Conservation (phyloP, 805 yeast genomes). For the Hanseniaspora mollemarum region DNA sequence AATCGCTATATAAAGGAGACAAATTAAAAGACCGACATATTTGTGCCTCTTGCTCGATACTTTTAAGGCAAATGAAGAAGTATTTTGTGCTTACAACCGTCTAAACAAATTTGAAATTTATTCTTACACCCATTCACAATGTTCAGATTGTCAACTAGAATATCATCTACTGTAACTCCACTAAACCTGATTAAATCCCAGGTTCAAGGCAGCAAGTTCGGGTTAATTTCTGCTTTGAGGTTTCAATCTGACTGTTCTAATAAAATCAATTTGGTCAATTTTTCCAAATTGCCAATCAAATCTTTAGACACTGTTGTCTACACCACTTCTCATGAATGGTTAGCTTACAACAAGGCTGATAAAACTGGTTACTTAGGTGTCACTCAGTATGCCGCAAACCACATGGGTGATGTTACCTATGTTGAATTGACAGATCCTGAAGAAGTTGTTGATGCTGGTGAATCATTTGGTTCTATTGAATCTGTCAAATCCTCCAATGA, state of each 20-base stretch:
- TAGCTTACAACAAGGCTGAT: constrained; percentile 73
- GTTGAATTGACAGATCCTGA: constrained; percentile 79
- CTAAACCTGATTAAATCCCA: constrained; percentile 7
- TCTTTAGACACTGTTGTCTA: constrained; percentile 33
- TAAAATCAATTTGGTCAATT: constrained; percentile 10
- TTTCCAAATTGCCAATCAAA: constrained; percentile 9
- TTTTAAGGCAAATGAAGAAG: too few relatives aligned
- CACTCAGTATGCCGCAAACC: constrained; percentile 89
- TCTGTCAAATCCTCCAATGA: constrained; percentile 90
- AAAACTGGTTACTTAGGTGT: constrained; percentile 73
- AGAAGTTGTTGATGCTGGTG: constrained; percentile 53
- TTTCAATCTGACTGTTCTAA: constrained; percentile 14
- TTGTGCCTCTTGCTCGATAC: background rate
- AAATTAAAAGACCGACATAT: background rate
- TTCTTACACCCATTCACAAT: background rate
- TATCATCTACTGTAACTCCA: constrained; percentile 7
- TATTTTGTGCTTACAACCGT: too few relatives aligned
- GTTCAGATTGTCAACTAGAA: constrained; percentile 13
- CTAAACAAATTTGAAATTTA: background rate
- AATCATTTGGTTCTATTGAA: constrained; percentile 84
- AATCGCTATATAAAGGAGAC: too few relatives aligned
- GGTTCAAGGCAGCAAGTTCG: background rate
- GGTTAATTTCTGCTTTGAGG: constrained; percentile 4
- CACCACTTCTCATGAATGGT: constrained; percentile 92
- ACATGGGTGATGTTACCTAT: constrained; percentile 92